A percentile compares a stretch with the other conserved stretches of the same genome.
Evolutionary conservation across 371 early-diverging fungal genomes (phyloP).

Genomic region (Mucor indicus): DNA sequence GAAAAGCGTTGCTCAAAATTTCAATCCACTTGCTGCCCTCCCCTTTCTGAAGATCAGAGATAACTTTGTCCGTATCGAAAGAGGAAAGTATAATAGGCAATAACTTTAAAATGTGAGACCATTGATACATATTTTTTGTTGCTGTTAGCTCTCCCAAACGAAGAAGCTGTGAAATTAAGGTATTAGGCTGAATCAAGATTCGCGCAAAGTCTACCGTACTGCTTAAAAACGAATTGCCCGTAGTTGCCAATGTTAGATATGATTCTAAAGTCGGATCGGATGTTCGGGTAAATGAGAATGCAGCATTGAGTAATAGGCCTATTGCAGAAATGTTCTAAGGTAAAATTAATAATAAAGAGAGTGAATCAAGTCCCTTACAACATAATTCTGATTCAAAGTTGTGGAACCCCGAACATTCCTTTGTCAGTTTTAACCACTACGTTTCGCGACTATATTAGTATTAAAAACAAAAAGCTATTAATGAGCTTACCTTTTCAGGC

Average conservation of each 20-base stretch:
- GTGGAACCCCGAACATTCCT: slow-evolving; percentile 27
- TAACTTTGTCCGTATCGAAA: slow-evolving; percentile 24
- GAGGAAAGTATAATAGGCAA: slow-evolving; percentile 15
- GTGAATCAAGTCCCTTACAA: slow-evolving; percentile 17
- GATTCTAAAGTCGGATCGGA: slow-evolving; percentile 34
- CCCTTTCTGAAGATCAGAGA: slow-evolving; percentile 16
- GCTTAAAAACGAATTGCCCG: slow-evolving; percentile 8
- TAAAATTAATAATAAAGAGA: neutral
- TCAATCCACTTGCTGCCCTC: slow-evolving; percentile 19
- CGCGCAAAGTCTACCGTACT: neutral
- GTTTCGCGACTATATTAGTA: neutral
- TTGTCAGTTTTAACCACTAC: slow-evolving; percentile 43
- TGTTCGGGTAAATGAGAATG: slow-evolving; percentile 30
- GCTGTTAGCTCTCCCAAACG: slow-evolving; percentile 22
- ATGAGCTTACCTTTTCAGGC: slow-evolving; percentile 16
- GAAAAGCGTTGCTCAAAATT: slow-evolving; percentile 17
- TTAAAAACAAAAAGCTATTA: neutral
- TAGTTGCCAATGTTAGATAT: slow-evolving; percentile 32
- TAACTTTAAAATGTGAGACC: slow-evolving; percentile 31
- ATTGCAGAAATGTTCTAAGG: neutral
- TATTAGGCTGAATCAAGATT: slow-evolving; percentile 11
- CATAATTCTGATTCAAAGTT: slow-evolving; percentile 20
- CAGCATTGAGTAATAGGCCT: slow-evolving; percentile 34
- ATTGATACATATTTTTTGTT: slow-evolving; percentile 26
- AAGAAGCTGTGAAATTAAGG: slow-evolving; percentile 14